These are phyloP conservation scores for Pelargonium citronellum DNA, from an alignment of 441 rosid genomes.

Conservation along the genomic window DNA sequence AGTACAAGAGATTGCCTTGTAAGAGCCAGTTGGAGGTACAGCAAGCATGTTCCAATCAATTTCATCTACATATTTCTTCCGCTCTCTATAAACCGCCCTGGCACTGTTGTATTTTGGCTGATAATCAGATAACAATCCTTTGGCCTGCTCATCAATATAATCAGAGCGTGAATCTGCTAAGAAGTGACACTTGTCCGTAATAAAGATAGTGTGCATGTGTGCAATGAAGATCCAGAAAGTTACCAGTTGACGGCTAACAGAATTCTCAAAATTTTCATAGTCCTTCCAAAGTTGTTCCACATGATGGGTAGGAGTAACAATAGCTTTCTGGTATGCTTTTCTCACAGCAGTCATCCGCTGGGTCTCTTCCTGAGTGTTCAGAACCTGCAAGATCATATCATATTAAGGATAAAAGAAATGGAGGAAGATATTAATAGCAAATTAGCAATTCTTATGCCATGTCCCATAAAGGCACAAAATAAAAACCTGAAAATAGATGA, in stretches of 20 bases:
- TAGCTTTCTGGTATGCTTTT: conserved; percentile 81
- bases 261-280: conserved; percentile 85
- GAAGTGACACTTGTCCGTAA: background rate
- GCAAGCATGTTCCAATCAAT: conserved; percentile 95
- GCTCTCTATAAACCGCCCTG: conserved; percentile 86
- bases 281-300: conserved; percentile 97
- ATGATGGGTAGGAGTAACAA: conserved; percentile 80
- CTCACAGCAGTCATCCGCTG: conserved; percentile 73
- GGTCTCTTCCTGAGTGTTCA: conserved; percentile 66
- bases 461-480: conserved; percentile 3
- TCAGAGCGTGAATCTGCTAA: conserved; percentile 22
- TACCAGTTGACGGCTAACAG: conserved; percentile 93
- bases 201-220: background rate
- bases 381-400: conserved; percentile 46
- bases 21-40: conserved; percentile 72
- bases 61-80: conserved; percentile 88
- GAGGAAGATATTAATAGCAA: conserved; percentile 8
- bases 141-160: conserved; percentile 56
- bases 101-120: conserved; percentile 90
- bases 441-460: conserved; percentile 8
- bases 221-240: conserved; percentile 16
- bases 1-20: conserved; percentile 45
- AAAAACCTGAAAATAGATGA: conserved; percentile 8
- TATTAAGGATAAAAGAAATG: conserved; percentile 19
- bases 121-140: conserved; percentile 83